phyloP scores from a whole-genome alignment of 306 rosid genomes.

The Rosa multiflora region DNA sequence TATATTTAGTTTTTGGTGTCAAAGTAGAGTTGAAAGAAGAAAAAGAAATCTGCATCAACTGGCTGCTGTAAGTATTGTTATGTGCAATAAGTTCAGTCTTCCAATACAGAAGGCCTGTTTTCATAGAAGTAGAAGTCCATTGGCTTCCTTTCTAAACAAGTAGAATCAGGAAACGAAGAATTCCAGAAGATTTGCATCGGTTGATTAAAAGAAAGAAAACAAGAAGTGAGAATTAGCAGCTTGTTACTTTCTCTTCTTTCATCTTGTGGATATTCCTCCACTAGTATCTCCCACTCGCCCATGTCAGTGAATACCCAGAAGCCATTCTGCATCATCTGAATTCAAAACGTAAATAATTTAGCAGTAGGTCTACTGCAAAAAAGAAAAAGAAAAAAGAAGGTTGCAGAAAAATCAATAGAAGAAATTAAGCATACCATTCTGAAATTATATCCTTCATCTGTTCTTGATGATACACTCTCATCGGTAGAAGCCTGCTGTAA shows the following conservation, averaged over 20 bases:
- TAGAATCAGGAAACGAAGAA: too few relatives aligned
- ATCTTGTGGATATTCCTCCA: slow-evolving; percentile 60
- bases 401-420: not conserved
- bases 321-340: slow-evolving; percentile 48
- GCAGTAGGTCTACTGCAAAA: not conserved
- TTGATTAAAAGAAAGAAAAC: not conserved
- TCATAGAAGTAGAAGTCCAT: too few relatives aligned
- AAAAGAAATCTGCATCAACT: too few relatives aligned
- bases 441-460: slow-evolving; percentile 20
- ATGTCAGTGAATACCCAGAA: slow-evolving; percentile 70
- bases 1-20: too few relatives aligned
- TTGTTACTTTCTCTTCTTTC: slow-evolving; percentile 27
- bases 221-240: not conserved
- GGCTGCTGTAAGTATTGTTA: too few relatives aligned
- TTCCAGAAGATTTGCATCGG: too few relatives aligned
- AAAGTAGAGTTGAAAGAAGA: too few relatives aligned
- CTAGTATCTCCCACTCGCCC: slow-evolving; percentile 79
- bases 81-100: too few relatives aligned
- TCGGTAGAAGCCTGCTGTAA: slow-evolving; percentile 1
- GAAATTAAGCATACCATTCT: slow-evolving; percentile 31
- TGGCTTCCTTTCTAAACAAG: too few relatives aligned
- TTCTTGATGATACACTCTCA: slow-evolving; percentile 23
- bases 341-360: not conserved
- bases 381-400: not conserved
- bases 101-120: too few relatives aligned